Conservation (phyloP, 768 basidiomycete species). For the Thelephora aurantiotincta region DNA sequence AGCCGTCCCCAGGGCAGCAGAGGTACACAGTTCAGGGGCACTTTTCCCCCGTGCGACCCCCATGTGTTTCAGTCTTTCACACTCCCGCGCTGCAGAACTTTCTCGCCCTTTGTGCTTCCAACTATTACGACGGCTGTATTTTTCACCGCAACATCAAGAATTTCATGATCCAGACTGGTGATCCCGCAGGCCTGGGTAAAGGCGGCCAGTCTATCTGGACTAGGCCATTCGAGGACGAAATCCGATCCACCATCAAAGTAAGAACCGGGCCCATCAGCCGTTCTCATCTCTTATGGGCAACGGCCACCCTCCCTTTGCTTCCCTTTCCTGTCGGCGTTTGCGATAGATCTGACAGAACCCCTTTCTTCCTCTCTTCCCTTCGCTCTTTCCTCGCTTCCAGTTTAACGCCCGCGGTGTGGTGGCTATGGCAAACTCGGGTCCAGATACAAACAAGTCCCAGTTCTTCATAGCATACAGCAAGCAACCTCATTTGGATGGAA, state of each 20-base stretch:
- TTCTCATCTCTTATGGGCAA: neutral
- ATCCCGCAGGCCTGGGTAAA: conserved; percentile 83
- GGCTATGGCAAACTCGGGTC: conserved; percentile 96
- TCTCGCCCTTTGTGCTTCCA: conserved; percentile 83
- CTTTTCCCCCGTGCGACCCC: neutral
- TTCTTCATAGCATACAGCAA: conserved; percentile 88
- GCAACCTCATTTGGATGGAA: conserved; percentile 87
- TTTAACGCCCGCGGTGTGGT: conserved; percentile 92
- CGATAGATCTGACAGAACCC: neutral
- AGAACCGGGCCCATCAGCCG: conserved; percentile 6
- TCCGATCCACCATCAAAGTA: conserved; percentile 89
- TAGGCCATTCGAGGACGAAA: conserved; percentile 80
- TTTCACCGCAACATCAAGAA: conserved; percentile 94
- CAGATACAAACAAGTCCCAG: conserved; percentile 85
- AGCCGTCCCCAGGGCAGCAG: conserved; percentile 87
- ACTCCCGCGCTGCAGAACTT: conserved; percentile 58
- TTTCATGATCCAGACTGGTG: conserved; percentile 94
- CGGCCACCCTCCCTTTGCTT: conserved; percentile 9
- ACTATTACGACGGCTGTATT: conserved; percentile 69
- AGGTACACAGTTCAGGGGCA: conserved; percentile 33
- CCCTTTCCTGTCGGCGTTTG: conserved; percentile 7
- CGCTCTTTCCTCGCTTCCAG: conserved; percentile 24
- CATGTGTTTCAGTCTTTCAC: neutral
- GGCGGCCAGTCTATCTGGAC: conserved; percentile 98
- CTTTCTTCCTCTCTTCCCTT: neutral